A percentile compares a stretch with the other conserved stretches of the same genome.
phyloP scores from a whole-genome alignment of 306 rosid genomes.

The Mimosa pudica region DNA sequence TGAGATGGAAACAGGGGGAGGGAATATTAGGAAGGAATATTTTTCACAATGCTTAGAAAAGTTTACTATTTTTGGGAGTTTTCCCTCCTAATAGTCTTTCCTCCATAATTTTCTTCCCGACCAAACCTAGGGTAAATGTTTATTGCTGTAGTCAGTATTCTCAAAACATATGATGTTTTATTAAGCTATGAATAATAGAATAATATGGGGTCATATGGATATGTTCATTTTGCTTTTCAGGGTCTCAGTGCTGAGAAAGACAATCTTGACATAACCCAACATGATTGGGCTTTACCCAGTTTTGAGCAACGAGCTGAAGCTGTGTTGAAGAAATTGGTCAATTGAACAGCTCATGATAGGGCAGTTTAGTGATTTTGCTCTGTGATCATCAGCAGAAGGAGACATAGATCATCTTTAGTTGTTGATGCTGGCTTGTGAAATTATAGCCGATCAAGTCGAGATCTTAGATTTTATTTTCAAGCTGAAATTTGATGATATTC shows the following conservation, averaged over 20 bases:
- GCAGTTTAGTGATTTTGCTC: background rate
- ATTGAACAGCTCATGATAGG: conserved; percentile 31
- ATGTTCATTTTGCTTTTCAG: conserved; percentile 48
- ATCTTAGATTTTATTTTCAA: background rate
- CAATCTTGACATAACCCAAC: conserved; percentile 94
- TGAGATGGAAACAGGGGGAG: no score
- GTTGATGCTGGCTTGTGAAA: background rate
- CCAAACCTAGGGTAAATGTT: background rate
- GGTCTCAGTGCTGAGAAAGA: conserved; percentile 92
- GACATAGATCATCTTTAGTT: background rate
- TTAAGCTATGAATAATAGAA: background rate
- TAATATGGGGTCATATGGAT: background rate
- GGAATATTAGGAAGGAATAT: no score
- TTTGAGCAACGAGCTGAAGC: conserved; percentile 75
- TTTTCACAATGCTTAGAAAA: no score
- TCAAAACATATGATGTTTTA: background rate
- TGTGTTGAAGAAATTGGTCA: conserved; percentile 51
- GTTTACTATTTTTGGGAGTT: no score
- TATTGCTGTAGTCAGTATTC: conserved; percentile 6
- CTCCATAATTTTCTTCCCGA: no score
- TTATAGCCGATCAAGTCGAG: background rate
- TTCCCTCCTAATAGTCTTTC: no score
- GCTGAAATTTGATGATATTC: conserved; percentile 3
- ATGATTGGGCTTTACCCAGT: conserved; percentile 84
- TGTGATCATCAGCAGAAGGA: background rate